Evolutionary conservation across 352 stramenopile species (phyloP), one percentile per base, ranked within the genome.

Genomic region (Phytophthora palmivora): DNA sequence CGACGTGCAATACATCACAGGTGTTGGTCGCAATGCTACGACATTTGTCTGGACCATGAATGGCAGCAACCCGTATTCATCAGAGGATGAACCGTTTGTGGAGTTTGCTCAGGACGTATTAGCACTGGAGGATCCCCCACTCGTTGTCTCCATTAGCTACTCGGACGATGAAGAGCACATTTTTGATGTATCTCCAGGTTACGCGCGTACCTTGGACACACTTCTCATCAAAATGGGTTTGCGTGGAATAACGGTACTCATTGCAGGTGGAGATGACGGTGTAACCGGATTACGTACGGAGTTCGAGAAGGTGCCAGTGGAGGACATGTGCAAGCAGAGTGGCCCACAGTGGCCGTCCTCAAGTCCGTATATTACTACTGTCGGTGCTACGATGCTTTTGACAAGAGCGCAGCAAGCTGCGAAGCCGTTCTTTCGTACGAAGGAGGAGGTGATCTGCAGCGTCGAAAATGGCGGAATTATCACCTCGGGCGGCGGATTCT

Each of bases 1-100:
- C 1, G 92, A 98, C 59, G 69, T 97, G 36, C 84, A 98, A 66
- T 98, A 97, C 66, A 81, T 98, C 42, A 96, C 87, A 15, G 88
- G 86, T 14, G 62, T 97, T 12, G 84, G 74, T 10, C 82, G 84
- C 11, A 92, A 92, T 43, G 77, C 86, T 30, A 89, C 79, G 18
- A 96, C 87, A 4, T 92, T 78, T 69, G 67, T 94, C 15, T 94
- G 82, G 84, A 89, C 70, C 16, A 90, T 93, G 76, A 82, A 86
- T 42, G 84, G 80, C 15, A 89, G 83, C 52, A 98, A 96, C 50
- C 88, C 84, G 38, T 97, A 87, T 71, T 97, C 82, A 0, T 58
- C 71, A 6, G 67, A 89, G 21, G 84, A 96, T 62, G 88, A 96
- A 53, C 89, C 89, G 28, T 96, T 97, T 50, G 76, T 96, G 7